phyloP scores from a whole-genome alignment of 768 basidiomycete species.

The Tephrocybe sp. region DNA sequence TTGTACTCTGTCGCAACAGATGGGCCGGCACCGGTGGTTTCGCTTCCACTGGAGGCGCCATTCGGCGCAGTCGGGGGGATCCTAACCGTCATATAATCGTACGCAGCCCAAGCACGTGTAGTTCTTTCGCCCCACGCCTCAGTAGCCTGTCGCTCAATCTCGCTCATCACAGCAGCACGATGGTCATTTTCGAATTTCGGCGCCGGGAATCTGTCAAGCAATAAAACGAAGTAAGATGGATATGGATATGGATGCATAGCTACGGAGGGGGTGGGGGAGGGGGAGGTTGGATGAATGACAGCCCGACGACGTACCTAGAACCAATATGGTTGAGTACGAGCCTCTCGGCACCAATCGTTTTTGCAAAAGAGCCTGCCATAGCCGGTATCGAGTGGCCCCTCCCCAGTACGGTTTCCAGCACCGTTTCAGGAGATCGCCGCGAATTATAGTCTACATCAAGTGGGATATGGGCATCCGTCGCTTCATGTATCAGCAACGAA shows the following conservation, averaged over 20 bases:
- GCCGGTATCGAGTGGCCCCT: slow-evolving; percentile 77
- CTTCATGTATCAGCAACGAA: slow-evolving; percentile 82
- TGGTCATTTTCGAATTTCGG: slow-evolving; percentile 37
- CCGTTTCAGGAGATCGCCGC: slow-evolving; percentile 37
- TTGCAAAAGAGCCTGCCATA: slow-evolving; percentile 79
- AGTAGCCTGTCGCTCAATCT: slow-evolving; percentile 64
- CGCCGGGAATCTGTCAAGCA: slow-evolving; percentile 52
- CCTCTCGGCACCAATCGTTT: slow-evolving; percentile 50
- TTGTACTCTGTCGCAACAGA: neutral
- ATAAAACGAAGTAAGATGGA: slow-evolving; percentile 8
- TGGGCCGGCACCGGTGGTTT: neutral
- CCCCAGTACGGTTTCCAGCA: slow-evolving; percentile 49
- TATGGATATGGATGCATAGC: too few species aligned
- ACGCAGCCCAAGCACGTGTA: slow-evolving; percentile 50
- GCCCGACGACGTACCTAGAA: slow-evolving; percentile 43
- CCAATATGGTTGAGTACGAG: slow-evolving; percentile 81
- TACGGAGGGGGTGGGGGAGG: too few species aligned
- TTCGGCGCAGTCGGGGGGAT: slow-evolving; percentile 26
- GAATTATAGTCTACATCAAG: slow-evolving; percentile 46
- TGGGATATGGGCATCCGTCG: slow-evolving; percentile 74
- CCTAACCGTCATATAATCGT: slow-evolving; percentile 50
- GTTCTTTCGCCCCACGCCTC: slow-evolving; percentile 50
- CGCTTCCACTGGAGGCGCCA: neutral
- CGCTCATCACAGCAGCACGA: slow-evolving; percentile 48
- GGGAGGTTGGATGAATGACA: too few species aligned